phyloP scores from a whole-genome alignment of 352 stramenopile genomes.

The Phytophthora pseudosyringae region DNA sequence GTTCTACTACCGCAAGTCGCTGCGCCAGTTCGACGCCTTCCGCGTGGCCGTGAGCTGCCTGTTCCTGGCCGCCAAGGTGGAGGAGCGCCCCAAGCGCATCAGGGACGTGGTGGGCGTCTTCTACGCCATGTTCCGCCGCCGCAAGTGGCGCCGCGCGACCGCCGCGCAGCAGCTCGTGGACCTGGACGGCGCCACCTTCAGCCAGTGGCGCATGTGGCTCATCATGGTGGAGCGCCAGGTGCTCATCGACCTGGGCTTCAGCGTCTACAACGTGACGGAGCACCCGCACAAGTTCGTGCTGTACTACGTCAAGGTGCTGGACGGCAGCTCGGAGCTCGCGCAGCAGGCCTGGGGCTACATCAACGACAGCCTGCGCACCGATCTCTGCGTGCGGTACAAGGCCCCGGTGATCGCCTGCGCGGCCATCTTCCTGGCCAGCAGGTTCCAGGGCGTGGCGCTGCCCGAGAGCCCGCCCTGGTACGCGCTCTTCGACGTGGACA shows the following conservation, averaged over 20 bases:
- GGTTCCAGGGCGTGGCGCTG: conserved; percentile 59
- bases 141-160: conserved; percentile 60
- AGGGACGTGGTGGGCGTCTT: conserved; percentile 90
- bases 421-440: conserved; percentile 88
- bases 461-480: conserved; percentile 71
- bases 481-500: conserved; percentile 70
- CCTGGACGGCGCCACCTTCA: conserved; percentile 63
- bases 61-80: conserved; percentile 91
- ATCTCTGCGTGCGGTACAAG: conserved; percentile 85
- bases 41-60: conserved; percentile 88
- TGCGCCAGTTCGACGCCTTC: conserved; percentile 90
- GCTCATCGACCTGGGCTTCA: conserved; percentile 94
- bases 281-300: conserved; percentile 95
- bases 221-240: conserved; percentile 90
- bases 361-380: conserved; percentile 89
- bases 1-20: conserved; percentile 90
- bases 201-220: conserved; percentile 84
- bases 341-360: conserved; percentile 91
- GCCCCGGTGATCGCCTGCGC: conserved; percentile 90
- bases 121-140: conserved; percentile 83
- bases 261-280: conserved; percentile 92
- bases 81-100: conserved; percentile 85
- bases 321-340: conserved; percentile 70
- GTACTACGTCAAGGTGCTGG: conserved; percentile 92
- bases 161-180: conserved; percentile 74